These are phyloP conservation scores for Mangifera indica DNA, from an alignment of 345 rosid genomes.

Conservation along the genomic window DNA sequence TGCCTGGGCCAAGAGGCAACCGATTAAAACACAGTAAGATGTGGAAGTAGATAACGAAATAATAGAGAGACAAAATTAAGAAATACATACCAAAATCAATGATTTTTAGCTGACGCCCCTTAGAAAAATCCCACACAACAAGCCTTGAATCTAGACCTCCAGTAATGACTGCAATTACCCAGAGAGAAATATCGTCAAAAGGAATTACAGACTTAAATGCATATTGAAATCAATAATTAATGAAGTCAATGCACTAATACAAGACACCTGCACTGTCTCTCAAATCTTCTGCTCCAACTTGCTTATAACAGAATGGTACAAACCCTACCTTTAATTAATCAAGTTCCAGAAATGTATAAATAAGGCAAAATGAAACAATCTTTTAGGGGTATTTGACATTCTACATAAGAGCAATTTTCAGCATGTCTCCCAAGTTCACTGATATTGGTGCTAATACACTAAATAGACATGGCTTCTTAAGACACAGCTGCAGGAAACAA, in stretches of 20 bases:
- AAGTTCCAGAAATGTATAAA: not conserved
- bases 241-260: not conserved
- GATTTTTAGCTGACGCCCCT: slow-evolving; percentile 63
- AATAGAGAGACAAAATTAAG: not conserved
- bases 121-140: slow-evolving; percentile 90
- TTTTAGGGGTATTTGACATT: not conserved
- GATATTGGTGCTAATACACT: not conserved
- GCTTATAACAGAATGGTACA: not conserved
- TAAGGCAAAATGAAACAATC: not conserved
- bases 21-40: too few species aligned
- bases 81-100: slow-evolving; percentile 64
- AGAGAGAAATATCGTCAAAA: not conserved
- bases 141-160: slow-evolving; percentile 95
- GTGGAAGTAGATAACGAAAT: not conserved
- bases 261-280: not conserved
- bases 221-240: slow-evolving; percentile 4
- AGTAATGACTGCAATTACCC: slow-evolving; percentile 51
- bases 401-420: not conserved
- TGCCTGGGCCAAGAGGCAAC: not conserved
- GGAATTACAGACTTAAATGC: not conserved
- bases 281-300: not conserved
- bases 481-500: not conserved
- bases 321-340: too few species aligned
- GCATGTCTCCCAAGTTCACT: not conserved
- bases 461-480: not conserved